Evolutionary conservation across 768 basidiomycete genomes (phyloP).

Genomic region (Boletus vinaceobasis): DNA sequence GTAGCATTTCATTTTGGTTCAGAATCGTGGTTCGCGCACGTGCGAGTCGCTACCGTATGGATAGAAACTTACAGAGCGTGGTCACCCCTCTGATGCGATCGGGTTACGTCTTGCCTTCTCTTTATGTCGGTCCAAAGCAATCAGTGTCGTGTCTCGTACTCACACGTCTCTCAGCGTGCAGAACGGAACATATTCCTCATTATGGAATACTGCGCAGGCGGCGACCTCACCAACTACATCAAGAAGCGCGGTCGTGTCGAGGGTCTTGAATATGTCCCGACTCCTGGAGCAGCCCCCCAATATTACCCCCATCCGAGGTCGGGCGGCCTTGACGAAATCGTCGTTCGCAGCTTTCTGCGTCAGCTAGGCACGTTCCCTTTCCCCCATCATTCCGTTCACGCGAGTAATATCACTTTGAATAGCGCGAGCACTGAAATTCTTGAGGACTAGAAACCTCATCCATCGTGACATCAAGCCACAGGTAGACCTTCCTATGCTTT

Average conservation of each 20-base stretch:
- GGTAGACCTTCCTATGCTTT: slow-evolving; percentile 33
- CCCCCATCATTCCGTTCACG: not conserved
- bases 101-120: not conserved
- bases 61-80: not conserved
- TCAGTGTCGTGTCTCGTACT: slow-evolving; percentile 5
- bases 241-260: slow-evolving; percentile 95
- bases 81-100: not conserved
- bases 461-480: slow-evolving; percentile 98
- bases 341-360: slow-evolving; percentile 87
- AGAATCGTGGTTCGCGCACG: not conserved
- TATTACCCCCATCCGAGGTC: slow-evolving; percentile 90
- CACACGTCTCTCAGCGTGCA: slow-evolving; percentile 47
- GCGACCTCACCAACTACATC: slow-evolving; percentile 95
- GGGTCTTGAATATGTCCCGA: slow-evolving; percentile 76
- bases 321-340: slow-evolving; percentile 87
- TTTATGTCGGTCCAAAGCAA: not conserved
- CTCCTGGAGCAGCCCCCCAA: slow-evolving; percentile 62
- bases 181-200: slow-evolving; percentile 87
- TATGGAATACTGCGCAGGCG: slow-evolving; percentile 96
- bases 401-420: not conserved
- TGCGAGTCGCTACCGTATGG: not conserved
- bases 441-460: slow-evolving; percentile 84
- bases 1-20: slow-evolving; percentile 19
- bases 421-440: slow-evolving; percentile 93
- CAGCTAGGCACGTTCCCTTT: slow-evolving; percentile 66